Evolutionary conservation across 495 filamentous ascomycete species (phyloP).

Genomic region (Neurospora sp.): DNA sequence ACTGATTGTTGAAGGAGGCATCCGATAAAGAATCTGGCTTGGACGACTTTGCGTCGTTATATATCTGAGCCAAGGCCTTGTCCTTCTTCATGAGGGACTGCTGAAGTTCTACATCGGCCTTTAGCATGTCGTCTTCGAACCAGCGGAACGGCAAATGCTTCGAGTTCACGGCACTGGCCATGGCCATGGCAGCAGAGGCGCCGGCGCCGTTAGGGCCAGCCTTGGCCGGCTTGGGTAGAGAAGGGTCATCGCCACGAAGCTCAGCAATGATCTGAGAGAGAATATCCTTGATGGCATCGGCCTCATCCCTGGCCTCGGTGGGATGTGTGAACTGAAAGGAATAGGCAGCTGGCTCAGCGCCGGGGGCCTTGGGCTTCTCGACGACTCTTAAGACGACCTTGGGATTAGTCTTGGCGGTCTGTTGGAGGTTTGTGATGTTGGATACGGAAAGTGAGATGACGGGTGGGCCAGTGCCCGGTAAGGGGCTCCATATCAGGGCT

Average conservation of each 20-base stretch:
- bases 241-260: conserved; percentile 46
- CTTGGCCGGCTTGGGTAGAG: conserved; percentile 29
- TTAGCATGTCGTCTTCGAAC: conserved; percentile 70
- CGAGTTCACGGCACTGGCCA: conserved; percentile 35
- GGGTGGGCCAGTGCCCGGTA: conserved; percentile 42
- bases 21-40: conserved; percentile 74
- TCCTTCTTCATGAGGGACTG: conserved; percentile 74
- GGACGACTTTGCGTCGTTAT: conserved; percentile 64
- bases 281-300: conserved; percentile 69
- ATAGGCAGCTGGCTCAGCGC: conserved; percentile 49
- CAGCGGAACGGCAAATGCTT: conserved; percentile 40
- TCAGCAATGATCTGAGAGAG: conserved; percentile 68
- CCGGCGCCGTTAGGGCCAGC: conserved; percentile 18
- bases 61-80: conserved; percentile 61
- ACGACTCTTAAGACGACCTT: conserved; percentile 92
- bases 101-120: conserved; percentile 66
- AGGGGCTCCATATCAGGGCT: conserved; percentile 72
- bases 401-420: conserved; percentile 68
- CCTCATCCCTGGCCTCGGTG: conserved; percentile 65
- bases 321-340: conserved; percentile 80
- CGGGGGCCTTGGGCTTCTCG: conserved; percentile 46
- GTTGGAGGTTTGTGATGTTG: conserved; percentile 83
- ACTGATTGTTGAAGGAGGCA: conserved; percentile 71
- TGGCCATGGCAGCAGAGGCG: conserved; percentile 35
- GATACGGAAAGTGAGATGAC: conserved; percentile 58